These are phyloP conservation scores for Pouteria campechiana DNA, from an alignment of 179 eudicot species.

Conservation along the genomic window DNA sequence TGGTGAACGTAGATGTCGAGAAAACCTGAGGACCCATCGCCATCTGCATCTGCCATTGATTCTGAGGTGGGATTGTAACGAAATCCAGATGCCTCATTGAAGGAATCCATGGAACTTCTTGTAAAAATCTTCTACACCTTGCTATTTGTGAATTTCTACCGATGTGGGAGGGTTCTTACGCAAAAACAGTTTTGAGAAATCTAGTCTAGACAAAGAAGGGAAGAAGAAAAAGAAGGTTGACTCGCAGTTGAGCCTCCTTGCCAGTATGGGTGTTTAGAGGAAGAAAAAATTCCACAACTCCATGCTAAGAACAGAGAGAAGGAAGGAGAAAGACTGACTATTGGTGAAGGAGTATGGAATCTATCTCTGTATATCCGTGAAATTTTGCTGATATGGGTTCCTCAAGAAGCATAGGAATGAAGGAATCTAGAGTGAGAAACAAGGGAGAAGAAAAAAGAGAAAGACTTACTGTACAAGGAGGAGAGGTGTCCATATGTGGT, in stretches of 20 bases:
- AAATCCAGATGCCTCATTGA: constrained; percentile 29
- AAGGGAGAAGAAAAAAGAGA: constrained; percentile 3
- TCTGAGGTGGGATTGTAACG: constrained; percentile 20
- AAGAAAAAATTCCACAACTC: no score
- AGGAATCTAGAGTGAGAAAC: constrained; percentile 2
- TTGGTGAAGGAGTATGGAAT: background rate
- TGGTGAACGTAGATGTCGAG: constrained; percentile 61
- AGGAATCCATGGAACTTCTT: constrained; percentile 23
- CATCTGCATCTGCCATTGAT: constrained; percentile 18
- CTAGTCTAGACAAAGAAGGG: constrained; percentile 1
- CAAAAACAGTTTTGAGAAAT: background rate
- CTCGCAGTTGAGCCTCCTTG: no score
- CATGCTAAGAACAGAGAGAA: no score
- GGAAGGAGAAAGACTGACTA: background rate
- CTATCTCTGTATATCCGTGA: background rate
- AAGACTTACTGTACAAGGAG: constrained; percentile 20
- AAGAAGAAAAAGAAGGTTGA: background rate
- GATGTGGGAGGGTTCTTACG: no score
- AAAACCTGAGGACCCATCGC: constrained; percentile 42
- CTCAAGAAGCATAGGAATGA: constrained; percentile 5
- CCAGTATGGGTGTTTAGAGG: no score
- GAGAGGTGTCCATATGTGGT: constrained; percentile 24
- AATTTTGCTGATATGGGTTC: background rate
- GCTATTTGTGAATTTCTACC: no score
- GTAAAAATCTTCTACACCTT: background rate